phyloP scores from a whole-genome alignment of 352 stramenopile species.

The Globisporangium perplexum region DNA sequence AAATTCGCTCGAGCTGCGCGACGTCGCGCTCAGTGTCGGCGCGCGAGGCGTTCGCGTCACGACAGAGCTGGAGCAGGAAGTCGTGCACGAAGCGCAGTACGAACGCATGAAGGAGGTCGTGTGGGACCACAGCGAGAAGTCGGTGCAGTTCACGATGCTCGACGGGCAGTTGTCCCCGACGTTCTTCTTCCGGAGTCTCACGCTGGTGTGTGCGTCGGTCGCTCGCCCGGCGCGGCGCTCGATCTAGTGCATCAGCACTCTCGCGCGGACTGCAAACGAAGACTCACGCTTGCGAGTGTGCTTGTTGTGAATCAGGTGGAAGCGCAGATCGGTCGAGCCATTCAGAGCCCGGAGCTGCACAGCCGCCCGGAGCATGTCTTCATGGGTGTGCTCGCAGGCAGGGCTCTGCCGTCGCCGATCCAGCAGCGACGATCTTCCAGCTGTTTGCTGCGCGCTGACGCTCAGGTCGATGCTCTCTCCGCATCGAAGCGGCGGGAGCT shows the following conservation, averaged over 20 bases:
- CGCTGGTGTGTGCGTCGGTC: constrained; percentile 11
- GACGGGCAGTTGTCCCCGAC: constrained; percentile 22
- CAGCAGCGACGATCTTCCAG: constrained; percentile 42
- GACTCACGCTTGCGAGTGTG: not conserved
- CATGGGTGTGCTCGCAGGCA: constrained; percentile 57
- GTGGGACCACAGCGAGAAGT: constrained; percentile 64
- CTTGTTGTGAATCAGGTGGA: constrained; percentile 21
- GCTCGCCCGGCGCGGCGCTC: not conserved
- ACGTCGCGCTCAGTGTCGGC: constrained; percentile 39
- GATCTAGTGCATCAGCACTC: too few relatives aligned
- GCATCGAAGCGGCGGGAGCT: constrained; percentile 39
- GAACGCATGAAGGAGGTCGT: constrained; percentile 48
- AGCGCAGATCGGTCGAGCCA: constrained; percentile 25
- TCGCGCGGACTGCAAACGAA: too few relatives aligned
- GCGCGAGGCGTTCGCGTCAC: constrained; percentile 32
- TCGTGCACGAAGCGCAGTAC: constrained; percentile 38
- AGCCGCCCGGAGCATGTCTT: constrained; percentile 46
- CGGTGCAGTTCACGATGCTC: constrained; percentile 35
- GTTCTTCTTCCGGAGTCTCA: constrained; percentile 42
- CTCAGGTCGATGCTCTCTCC: constrained; percentile 20
- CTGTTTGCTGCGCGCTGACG: constrained; percentile 2
- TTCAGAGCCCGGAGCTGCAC: constrained; percentile 21
- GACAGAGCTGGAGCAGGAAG: constrained; percentile 23
- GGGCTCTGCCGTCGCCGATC: constrained; percentile 56
- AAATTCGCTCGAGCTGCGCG: constrained; percentile 11